These are phyloP conservation scores for Durusdinium trenchii DNA, from an alignment of 73 alveolate genomes.

Conservation along the genomic window DNA sequence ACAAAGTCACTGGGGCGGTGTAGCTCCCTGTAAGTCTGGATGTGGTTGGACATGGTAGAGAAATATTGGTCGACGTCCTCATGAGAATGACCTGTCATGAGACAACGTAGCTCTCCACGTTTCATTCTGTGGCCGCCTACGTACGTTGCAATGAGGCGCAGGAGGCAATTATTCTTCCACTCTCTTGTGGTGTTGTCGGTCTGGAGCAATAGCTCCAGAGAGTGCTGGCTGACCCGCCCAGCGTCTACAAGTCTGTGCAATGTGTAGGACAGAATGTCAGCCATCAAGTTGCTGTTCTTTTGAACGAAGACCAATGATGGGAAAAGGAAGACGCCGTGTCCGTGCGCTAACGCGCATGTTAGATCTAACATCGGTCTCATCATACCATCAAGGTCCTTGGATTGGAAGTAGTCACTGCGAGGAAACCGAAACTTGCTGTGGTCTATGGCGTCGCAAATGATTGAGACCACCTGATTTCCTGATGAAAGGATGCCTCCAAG, in stretches of 20 bases:
- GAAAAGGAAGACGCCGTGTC: background rate
- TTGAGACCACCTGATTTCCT: background rate
- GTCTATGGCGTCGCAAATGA: conserved; percentile 1
- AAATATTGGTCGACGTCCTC: conserved; percentile 1
- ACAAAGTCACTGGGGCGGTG: background rate
- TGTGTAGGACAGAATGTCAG: background rate
- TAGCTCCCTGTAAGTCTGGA: background rate
- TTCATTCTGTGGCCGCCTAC: background rate
- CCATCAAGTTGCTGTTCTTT: background rate
- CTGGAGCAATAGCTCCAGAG: background rate
- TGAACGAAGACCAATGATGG: background rate
- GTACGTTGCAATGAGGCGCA: background rate
- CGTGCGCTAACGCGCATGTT: background rate
- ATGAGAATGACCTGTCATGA: background rate
- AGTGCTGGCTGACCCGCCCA: background rate
- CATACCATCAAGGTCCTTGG: background rate
- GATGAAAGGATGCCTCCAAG: too few relatives aligned
- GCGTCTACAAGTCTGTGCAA: background rate
- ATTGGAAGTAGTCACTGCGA: background rate
- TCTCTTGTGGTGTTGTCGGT: conserved; percentile 6
- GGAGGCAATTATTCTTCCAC: background rate
- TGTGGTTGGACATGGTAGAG: background rate
- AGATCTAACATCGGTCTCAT: conserved; percentile 9
- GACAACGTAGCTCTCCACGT: background rate
- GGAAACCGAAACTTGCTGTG: conserved; percentile 10